phyloP scores from a whole-genome alignment of 2,329 filamentous ascomycete species.

The Colletotrichum trifolii region DNA sequence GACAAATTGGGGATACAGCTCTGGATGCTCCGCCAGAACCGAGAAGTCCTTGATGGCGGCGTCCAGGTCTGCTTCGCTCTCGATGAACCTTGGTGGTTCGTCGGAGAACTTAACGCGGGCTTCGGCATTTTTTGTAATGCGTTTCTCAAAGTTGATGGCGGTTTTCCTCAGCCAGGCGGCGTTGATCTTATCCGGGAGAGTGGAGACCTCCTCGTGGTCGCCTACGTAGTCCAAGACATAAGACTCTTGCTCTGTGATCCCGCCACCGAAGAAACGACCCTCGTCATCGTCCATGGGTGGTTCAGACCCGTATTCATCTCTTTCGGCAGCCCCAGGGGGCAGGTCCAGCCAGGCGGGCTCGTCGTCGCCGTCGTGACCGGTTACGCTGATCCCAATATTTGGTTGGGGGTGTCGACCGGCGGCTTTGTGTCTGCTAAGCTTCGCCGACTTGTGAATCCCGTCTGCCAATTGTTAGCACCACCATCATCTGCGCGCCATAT shows the following conservation, averaged over 20 bases:
- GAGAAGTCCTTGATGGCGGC: constrained; percentile 87
- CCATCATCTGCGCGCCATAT: neutral
- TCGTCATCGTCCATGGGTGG: constrained; percentile 79
- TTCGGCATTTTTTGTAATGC: constrained; percentile 90
- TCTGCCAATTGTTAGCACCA: constrained; percentile 50
- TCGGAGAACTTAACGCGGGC: constrained; percentile 85
- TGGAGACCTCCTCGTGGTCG: constrained; percentile 48
- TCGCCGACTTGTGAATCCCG: constrained; percentile 73
- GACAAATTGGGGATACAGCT: constrained; percentile 84
- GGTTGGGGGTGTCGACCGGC: constrained; percentile 59
- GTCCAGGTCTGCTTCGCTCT: constrained; percentile 88
- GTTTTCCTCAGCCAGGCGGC: constrained; percentile 83
- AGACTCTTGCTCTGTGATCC: constrained; percentile 82
- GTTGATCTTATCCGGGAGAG: constrained; percentile 80
- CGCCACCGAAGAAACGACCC: constrained; percentile 94
- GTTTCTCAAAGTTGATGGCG: constrained; percentile 87
- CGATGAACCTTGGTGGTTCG: constrained; percentile 85
- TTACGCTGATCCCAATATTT: constrained; percentile 52
- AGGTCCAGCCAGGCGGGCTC: constrained; percentile 62
- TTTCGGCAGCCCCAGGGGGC: constrained; percentile 61
- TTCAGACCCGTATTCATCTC: constrained; percentile 47
- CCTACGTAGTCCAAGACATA: constrained; percentile 92
- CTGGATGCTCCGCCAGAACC: constrained; percentile 86
- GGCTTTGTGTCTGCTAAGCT: constrained; percentile 56
- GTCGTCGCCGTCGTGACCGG: constrained; percentile 52